Evolutionary conservation across 2,329 filamentous ascomycete species (phyloP).

Genomic region (Aphanocladium album): DNA sequence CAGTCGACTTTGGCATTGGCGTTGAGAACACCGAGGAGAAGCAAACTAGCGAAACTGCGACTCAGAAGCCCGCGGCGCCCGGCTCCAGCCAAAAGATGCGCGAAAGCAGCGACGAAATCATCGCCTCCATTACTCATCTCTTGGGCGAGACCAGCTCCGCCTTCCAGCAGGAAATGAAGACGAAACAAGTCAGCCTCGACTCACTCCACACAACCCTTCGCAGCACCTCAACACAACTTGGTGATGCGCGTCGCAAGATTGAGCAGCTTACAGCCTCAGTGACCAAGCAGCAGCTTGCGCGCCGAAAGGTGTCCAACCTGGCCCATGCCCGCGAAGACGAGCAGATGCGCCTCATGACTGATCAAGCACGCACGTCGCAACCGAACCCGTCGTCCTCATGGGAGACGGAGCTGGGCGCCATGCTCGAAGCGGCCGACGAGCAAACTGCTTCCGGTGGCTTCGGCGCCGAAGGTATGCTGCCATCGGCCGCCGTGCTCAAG

Average conservation of each 20-base stretch:
- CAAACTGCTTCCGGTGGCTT: slow-evolving; percentile 26
- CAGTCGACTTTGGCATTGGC: slow-evolving; percentile 91
- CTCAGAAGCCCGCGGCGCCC: slow-evolving; percentile 39
- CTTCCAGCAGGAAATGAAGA: slow-evolving; percentile 73
- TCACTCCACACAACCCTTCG: slow-evolving; percentile 75
- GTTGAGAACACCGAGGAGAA: slow-evolving; percentile 50
- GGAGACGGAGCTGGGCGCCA: slow-evolving; percentile 49
- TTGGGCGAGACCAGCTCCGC: slow-evolving; percentile 72
- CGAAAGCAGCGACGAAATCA: slow-evolving; percentile 74
- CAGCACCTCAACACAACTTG: slow-evolving; percentile 71
- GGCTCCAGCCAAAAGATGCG: slow-evolving; percentile 51
- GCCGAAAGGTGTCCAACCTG: slow-evolving; percentile 74
- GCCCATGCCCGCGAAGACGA: slow-evolving; percentile 68
- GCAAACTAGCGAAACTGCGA: slow-evolving; percentile 34
- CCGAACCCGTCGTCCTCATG: slow-evolving; percentile 45
- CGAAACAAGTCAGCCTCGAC: slow-evolving; percentile 81
- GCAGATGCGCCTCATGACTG: slow-evolving; percentile 43
- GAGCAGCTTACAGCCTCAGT: slow-evolving; percentile 64
- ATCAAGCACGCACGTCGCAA: slow-evolving; percentile 34
- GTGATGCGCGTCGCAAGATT: slow-evolving; percentile 68
- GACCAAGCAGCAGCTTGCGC: slow-evolving; percentile 58
- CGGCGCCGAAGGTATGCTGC: slow-evolving; percentile 41
- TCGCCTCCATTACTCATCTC: slow-evolving; percentile 76
- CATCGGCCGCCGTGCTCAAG: slow-evolving; percentile 56
- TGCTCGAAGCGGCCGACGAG: slow-evolving; percentile 40